Evolutionary conservation across 176 grass and related monocot genomes (phyloP), one percentile per base, ranked within the genome.

Genomic region (Pontederia paniculata): DNA sequence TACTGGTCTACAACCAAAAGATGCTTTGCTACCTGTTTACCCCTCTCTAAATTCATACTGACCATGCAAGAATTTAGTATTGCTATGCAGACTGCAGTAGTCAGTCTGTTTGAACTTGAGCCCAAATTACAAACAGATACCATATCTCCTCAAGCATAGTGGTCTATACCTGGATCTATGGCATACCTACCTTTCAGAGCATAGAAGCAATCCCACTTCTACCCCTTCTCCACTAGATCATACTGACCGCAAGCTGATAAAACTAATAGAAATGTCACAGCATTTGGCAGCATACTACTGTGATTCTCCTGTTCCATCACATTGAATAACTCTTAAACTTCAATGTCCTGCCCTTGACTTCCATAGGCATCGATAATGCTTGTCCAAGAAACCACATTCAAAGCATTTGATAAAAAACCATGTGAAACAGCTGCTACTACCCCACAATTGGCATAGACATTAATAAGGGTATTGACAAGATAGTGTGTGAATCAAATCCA

Each of bases 391-490:
- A 89, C 70, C 0, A 80, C 66, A 11, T 83, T 83, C 14, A 17
- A n/a, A 22, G 13, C 45, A 83, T 80, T 15, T 22, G 66, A 48
- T 88, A 50, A 15, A 88, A 83, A 44, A 73, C 60, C 15, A 45
- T 37, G 0, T 51, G 65, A 0, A n/a, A 73, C 73, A 59, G 20
- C 44, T 10, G 0, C 55, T 37, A 74, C 60, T 23, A 58, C 44
- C 59, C 85, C 85, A 43, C 85, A 83, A 46, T 88, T 88, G 19
- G 80, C 62, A 57, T 89, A 84, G 80, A 89, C 71, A 66, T 89
- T 62, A 9, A 89, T 70, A 1, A 89, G 70, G 4, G 80, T 77
- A 59, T 89, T 89, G 25, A 88, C 10, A 77, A 15, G 52, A 80
- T 42, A 17, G 77, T 74, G 31, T 83, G 73, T 16, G 80, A 83